phyloP scores from a whole-genome alignment of 2,329 filamentous ascomycete genomes.

The Trichoderma afroharzianum region DNA sequence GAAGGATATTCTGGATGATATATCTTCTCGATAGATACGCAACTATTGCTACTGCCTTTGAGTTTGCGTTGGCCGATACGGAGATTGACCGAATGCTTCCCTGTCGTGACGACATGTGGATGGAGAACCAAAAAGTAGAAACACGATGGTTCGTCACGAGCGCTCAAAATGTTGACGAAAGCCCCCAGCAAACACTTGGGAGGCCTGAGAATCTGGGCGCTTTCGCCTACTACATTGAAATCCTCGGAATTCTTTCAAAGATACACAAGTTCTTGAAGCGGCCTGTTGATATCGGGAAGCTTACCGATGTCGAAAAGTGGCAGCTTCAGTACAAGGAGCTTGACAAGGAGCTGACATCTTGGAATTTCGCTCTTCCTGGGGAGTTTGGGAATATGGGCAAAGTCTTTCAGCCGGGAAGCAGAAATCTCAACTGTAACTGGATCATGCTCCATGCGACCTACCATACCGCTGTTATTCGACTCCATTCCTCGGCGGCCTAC shows the following conservation, averaged over 20 bases:
- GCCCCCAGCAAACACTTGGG: conserved; percentile 60
- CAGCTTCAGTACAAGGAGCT: conserved; percentile 82
- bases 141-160: conserved; percentile 73
- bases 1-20: conserved; percentile 90
- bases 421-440: conserved; percentile 75
- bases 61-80: conserved; percentile 83
- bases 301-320: conserved; percentile 85
- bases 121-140: conserved; percentile 77
- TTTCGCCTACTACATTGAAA: conserved; percentile 87
- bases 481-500: conserved; percentile 90
- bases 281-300: conserved; percentile 80
- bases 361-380: conserved; percentile 78
- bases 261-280: conserved; percentile 87
- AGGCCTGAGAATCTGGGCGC: conserved; percentile 78
- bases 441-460: conserved; percentile 90
- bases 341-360: conserved; percentile 72
- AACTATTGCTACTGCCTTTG: conserved; percentile 86
- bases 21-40: conserved; percentile 88
- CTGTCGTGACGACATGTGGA: conserved; percentile 82
- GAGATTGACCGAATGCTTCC: conserved; percentile 85
- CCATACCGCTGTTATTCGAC: conserved; percentile 82
- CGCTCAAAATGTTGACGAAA: conserved; percentile 38
- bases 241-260: conserved; percentile 79
- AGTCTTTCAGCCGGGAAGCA: conserved; percentile 67
- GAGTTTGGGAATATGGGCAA: conserved; percentile 84